Base-by-base conservation (phyloP, 2,329 filamentous ascomycete species). In the Cercospora sesami region DNA sequence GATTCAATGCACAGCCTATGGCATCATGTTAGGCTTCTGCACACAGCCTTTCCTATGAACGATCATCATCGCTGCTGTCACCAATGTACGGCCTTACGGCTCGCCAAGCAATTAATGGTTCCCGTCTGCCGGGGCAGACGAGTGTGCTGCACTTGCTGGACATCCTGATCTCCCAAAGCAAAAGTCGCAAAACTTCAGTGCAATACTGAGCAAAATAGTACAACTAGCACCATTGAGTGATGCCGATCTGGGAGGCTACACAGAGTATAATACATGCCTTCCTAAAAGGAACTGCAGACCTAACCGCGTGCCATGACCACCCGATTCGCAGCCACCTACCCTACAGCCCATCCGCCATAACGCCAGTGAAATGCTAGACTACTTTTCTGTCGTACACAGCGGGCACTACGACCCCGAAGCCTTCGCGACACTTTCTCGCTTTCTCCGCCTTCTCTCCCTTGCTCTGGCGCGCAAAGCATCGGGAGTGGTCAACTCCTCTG, bases 401-500 rank as follows among this genome's bases (percentile, higher is more conserved):
- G 16, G 36, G 36, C 36, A 36, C 10, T 30, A 31, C 55, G 28
- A 18, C 16, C 55, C 55, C 9, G 55, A 33, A 36, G 55, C n/a
- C 66, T 76, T 75, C 23, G 69, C 71, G 39, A 72, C 69, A 64
- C 80, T 86, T 71, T 84, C 84, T 66, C 89, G 80, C 78, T 85
- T 86, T 63, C 88, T 83, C 73, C 87, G 82, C 70, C 90, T 83
- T 77, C 88, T 86, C 76, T 86, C 87, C 69, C 90, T 81, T 36
- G 87, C 90, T 68, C 86, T 87, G 16, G 85, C 82, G 74, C 84
- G 86, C 69, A 84, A 68, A 14, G 79, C 79, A 64, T 82, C 81
- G 18, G 75, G 77, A 28, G 78, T 90, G 78, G 78, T 80, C 68
- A 86, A 87, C 42, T 90, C 90, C 6, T 86, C 83, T 0, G 94